phyloP scores from a whole-genome alignment of 805 yeast genomes.

The Pichia scutulata region DNA sequence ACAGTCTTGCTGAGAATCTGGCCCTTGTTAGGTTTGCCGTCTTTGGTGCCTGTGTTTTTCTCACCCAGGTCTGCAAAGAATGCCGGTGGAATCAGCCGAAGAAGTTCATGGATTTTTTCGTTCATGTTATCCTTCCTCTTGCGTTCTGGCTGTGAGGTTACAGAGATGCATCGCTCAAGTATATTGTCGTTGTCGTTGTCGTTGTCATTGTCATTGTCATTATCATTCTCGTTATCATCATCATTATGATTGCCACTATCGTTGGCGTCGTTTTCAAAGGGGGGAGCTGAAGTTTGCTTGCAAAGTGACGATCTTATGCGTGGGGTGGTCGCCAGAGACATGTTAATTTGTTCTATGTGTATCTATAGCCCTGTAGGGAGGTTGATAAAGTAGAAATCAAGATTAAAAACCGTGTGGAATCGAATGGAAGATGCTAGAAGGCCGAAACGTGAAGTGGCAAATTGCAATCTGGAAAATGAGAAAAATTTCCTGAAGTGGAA shows the following conservation, averaged over 20 bases:
- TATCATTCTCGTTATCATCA: too few relatives aligned
- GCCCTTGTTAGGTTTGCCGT: constrained; percentile 81
- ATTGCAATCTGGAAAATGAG: neutral
- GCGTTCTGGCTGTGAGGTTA: constrained; percentile 26
- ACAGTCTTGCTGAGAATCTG: constrained; percentile 71
- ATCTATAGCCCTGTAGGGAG: too few relatives aligned
- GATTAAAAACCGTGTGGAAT: neutral
- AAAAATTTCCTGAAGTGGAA: neutral
- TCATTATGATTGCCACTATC: constrained; percentile 4
- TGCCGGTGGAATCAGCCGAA: constrained; percentile 27
- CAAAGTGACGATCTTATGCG: constrained; percentile 10
- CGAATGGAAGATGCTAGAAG: neutral
- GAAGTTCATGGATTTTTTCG: constrained; percentile 46
- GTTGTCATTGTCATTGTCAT: neutral
- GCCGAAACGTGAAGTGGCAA: neutral
- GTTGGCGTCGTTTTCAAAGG: constrained; percentile 4
- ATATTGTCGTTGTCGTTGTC: neutral
- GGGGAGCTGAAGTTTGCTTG: constrained; percentile 4
- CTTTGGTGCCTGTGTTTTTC: constrained; percentile 62
- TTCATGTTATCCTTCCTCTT: constrained; percentile 51
- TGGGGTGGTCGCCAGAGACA: constrained; percentile 7
- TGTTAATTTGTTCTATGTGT: neutral
- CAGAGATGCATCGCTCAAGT: neutral
- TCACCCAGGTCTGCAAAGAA: constrained; percentile 35
- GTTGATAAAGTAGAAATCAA: neutral